Evolutionary conservation across 257 asterid species (phyloP).

Genomic region (Plantago major): DNA sequence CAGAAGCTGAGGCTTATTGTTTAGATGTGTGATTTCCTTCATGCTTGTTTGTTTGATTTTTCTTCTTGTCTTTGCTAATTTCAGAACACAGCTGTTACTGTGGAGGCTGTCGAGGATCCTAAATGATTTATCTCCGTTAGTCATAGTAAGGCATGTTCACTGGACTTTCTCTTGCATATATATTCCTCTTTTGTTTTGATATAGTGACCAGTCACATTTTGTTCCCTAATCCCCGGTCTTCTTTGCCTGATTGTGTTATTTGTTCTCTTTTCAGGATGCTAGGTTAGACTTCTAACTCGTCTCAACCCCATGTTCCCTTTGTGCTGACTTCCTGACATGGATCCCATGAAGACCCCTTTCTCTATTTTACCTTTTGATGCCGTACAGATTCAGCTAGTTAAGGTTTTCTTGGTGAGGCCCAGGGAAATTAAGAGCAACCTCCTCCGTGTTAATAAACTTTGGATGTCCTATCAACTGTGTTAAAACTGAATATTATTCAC

Average conservation of each 20-base stretch:
- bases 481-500: slow-evolving; percentile 9
- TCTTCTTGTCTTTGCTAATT: slow-evolving; percentile 16
- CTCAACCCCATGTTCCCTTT: slow-evolving; percentile 13
- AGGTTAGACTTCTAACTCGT: slow-evolving; percentile 22
- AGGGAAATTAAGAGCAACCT: slow-evolving; percentile 28
- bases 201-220: neutral
- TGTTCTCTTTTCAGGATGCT: slow-evolving; percentile 30
- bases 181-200: neutral
- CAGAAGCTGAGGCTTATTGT: neutral
- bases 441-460: slow-evolving; percentile 25
- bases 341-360: slow-evolving; percentile 7
- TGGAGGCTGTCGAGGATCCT: slow-evolving; percentile 44
- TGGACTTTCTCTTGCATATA: neutral
- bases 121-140: slow-evolving; percentile 13
- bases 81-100: slow-evolving; percentile 33
- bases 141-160: slow-evolving; percentile 32
- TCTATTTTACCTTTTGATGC: slow-evolving; percentile 4
- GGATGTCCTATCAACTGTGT: slow-evolving; percentile 25
- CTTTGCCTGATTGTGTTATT: slow-evolving; percentile 4
- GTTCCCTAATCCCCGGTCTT: neutral
- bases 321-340: slow-evolving; percentile 22
- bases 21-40: slow-evolving; percentile 6
- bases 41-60: neutral
- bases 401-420: slow-evolving; percentile 37
- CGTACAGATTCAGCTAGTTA: slow-evolving; percentile 22